A percentile compares a stretch with the other conserved stretches of the same genome.
These are phyloP conservation scores for Cordyceps javanica DNA, from an alignment of 2,329 filamentous ascomycete species.

Conservation along the genomic window DNA sequence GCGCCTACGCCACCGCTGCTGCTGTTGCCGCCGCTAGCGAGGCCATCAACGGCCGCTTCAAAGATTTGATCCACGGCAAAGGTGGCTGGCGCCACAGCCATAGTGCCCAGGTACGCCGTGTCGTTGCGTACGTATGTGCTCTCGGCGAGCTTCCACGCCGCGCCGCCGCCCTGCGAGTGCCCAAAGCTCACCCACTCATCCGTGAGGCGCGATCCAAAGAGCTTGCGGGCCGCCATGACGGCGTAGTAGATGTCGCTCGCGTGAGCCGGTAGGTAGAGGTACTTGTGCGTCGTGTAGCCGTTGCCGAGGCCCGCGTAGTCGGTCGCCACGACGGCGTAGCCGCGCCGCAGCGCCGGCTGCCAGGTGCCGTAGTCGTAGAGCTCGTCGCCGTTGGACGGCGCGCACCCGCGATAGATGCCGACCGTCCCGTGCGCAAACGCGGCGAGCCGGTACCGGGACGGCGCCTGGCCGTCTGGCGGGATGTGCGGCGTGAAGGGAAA, in stretches of 20 bases:
- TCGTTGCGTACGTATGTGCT: constrained; percentile 9
- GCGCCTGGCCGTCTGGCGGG: too few species aligned
- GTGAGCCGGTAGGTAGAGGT: constrained; percentile 13
- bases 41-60: background rate
- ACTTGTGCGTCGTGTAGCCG: constrained; percentile 18
- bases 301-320: constrained; percentile 20
- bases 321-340: constrained; percentile 18
- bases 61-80: constrained; percentile 13
- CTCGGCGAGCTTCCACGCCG: constrained; percentile 18
- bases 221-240: constrained; percentile 3
- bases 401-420: constrained; percentile 15
- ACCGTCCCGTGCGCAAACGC: constrained; percentile 17
- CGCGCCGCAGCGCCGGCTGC: constrained; percentile 9
- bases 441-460: background rate
- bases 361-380: constrained; percentile 16
- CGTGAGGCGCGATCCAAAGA: constrained; percentile 6
- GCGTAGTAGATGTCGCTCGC: constrained; percentile 10
- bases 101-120: constrained; percentile 11
- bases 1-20: background rate
- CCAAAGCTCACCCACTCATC: constrained; percentile 14
- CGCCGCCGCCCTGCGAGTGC: constrained; percentile 18
- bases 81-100: constrained; percentile 14
- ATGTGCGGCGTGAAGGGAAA: background rate
- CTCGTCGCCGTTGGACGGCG: constrained; percentile 13
- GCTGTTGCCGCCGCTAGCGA: background rate